phyloP scores from a whole-genome alignment of 306 rosid genomes.

The Mimosa bimucronata region DNA sequence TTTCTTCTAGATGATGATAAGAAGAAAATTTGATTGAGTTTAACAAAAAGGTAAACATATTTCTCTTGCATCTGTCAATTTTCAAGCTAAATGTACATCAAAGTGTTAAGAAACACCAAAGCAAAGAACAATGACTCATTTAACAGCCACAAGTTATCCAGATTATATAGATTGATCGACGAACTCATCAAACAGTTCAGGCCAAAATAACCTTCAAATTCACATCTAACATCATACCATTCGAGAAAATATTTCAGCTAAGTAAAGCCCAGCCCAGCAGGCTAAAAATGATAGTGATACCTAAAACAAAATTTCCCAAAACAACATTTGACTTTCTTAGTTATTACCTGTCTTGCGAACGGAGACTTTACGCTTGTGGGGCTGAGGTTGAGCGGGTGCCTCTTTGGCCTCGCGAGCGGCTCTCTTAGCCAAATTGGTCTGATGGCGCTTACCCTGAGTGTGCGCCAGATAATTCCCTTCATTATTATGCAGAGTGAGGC shows the following conservation, averaged over 20 bases:
- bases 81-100: neutral
- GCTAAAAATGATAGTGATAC: neutral
- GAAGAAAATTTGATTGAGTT: neutral
- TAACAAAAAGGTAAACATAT: neutral
- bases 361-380: conserved; percentile 86
- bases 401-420: conserved; percentile 98
- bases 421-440: conserved; percentile 89
- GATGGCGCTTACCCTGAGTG: conserved; percentile 96
- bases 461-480: conserved; percentile 98
- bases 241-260: neutral
- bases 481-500: conserved; percentile 90
- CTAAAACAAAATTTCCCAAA: neutral
- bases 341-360: conserved; percentile 77
- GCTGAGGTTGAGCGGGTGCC: conserved; percentile 96
- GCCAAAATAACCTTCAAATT: neutral
- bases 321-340: too few relatives aligned
- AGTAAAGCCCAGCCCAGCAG: neutral
- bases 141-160: neutral
- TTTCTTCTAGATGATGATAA: neutral
- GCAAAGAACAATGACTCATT: neutral
- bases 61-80: neutral
- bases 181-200: neutral
- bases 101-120: neutral
- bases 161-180: neutral
- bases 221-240: neutral